Evolutionary conservation across 352 stramenopile genomes (phyloP).

Genomic region (Globisporangium cylindrosporum): DNA sequence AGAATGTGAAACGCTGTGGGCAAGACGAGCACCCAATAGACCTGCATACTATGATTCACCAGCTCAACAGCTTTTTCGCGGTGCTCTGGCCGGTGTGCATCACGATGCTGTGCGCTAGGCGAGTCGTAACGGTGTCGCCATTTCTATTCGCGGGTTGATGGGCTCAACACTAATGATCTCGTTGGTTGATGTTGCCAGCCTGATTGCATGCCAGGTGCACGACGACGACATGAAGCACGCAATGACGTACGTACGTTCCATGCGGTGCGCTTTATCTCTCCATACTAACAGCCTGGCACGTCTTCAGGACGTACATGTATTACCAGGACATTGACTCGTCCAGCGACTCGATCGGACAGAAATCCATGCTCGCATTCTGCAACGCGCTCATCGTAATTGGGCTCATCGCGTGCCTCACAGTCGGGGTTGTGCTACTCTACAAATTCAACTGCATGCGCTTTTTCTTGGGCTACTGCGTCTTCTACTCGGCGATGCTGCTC

Average conservation of each 20-base stretch:
- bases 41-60: constrained; percentile 38
- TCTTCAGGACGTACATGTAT: constrained; percentile 69
- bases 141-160: not conserved
- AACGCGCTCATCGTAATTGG: constrained; percentile 81
- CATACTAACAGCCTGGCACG: not conserved
- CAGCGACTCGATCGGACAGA: constrained; percentile 31
- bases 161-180: no score
- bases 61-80: constrained; percentile 77
- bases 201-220: constrained; percentile 43
- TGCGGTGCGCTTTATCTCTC: not conserved
- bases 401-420: constrained; percentile 77
- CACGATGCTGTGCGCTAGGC: constrained; percentile 74
- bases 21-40: constrained; percentile 23
- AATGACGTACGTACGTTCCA: constrained; percentile 44
- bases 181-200: constrained; percentile 22
- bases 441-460: constrained; percentile 78
- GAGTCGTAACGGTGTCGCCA: not conserved
- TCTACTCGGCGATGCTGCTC: constrained; percentile 71
- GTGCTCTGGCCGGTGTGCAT: constrained; percentile 70
- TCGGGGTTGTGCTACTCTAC: constrained; percentile 81
- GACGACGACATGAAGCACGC: constrained; percentile 43
- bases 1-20: not conserved
- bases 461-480: constrained; percentile 73
- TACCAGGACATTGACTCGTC: constrained; percentile 70
- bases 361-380: constrained; percentile 56